Conservation (phyloP, 2,329 filamentous ascomycete species). For the Hymenoscyphus fructigenus region DNA sequence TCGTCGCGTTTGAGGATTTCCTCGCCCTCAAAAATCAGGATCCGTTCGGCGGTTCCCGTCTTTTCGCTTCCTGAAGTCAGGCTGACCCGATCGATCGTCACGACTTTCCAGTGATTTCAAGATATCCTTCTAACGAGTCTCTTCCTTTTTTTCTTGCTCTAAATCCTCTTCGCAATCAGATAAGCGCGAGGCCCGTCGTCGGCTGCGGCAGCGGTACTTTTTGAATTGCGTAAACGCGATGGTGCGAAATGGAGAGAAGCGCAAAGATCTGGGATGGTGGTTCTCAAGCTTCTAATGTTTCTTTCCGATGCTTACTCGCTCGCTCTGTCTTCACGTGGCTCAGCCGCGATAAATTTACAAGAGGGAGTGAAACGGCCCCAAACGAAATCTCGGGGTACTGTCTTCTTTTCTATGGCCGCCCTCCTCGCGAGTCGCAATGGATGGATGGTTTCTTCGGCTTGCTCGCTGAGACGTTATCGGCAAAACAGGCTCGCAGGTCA, state of each 20-base stretch:
- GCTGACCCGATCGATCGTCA: constrained; percentile 13
- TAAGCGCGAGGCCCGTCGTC: neutral
- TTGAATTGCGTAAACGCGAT: neutral
- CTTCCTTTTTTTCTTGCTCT: neutral
- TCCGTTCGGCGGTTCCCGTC: constrained; percentile 4
- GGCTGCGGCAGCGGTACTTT: neutral
- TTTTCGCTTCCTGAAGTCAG: constrained; percentile 4
- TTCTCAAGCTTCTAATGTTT: neutral
- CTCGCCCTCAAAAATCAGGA: neutral
- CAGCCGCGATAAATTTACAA: constrained; percentile 30
- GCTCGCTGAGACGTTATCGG: constrained; percentile 8
- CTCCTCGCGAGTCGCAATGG: neutral
- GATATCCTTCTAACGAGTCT: neutral
- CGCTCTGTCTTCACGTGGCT: constrained; percentile 27
- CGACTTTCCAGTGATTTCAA: neutral
- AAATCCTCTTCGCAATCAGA: neutral
- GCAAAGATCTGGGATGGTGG: neutral
- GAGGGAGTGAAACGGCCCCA: constrained; percentile 17
- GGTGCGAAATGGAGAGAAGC: neutral
- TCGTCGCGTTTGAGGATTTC: neutral
- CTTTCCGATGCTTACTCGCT: constrained; percentile 5
- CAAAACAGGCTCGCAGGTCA: constrained; percentile 6
- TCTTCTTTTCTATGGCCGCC: constrained; percentile 12
- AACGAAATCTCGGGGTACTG: constrained; percentile 9
- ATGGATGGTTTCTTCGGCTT: constrained; percentile 1